Conservation (phyloP, 768 basidiomycete genomes). For the Chalciporus sphaerocephalus region DNA sequence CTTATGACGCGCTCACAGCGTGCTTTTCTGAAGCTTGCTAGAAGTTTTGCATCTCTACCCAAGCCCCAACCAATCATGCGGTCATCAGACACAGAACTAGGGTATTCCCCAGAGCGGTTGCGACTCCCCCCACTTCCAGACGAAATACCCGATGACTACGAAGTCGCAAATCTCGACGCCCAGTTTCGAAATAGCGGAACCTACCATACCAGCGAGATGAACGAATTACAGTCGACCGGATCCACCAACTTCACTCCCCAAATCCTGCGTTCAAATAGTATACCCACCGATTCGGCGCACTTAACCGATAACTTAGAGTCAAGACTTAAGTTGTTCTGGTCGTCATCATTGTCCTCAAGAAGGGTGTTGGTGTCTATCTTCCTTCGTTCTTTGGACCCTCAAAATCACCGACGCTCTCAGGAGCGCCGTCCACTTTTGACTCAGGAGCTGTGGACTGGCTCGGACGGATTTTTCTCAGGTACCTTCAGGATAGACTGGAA, state of each 20-base stretch:
- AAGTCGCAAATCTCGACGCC: constrained; percentile 52
- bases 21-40: constrained; percentile 73
- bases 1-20: constrained; percentile 68
- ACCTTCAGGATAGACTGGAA: constrained; percentile 67
- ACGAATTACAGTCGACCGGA: constrained; percentile 10
- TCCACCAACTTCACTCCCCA: constrained; percentile 10
- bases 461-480: constrained; percentile 72
- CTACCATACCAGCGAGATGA: constrained; percentile 17
- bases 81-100: constrained; percentile 25
- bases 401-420: constrained; percentile 26
- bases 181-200: constrained; percentile 37
- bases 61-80: constrained; percentile 40
- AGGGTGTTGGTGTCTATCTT: constrained; percentile 62
- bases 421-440: constrained; percentile 45
- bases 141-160: constrained; percentile 58
- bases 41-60: constrained; percentile 77
- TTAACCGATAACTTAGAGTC: constrained; percentile 73
- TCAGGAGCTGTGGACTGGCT: constrained; percentile 50
- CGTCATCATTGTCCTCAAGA: constrained; percentile 61
- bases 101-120: constrained; percentile 26
- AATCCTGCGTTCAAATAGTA: constrained; percentile 19
- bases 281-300: constrained; percentile 40
- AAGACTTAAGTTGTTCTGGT: constrained; percentile 79
- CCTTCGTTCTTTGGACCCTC: constrained; percentile 23
- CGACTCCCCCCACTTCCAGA: constrained; percentile 53